Base-by-base conservation (phyloP, 495 filamentous ascomycete genomes). In the Talaromyces thailandensis region DNA sequence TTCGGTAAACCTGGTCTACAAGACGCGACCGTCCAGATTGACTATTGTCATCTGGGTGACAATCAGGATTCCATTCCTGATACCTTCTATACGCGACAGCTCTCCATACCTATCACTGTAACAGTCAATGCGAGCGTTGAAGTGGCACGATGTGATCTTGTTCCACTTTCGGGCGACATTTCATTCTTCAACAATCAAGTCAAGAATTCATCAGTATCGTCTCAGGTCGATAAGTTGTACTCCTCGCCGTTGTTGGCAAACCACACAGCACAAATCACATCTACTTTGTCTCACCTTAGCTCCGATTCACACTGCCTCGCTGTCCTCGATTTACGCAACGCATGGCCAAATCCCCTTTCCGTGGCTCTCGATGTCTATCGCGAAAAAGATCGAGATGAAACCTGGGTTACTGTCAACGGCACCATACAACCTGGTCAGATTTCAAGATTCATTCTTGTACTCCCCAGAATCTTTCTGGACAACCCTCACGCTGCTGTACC, bases 41-140 rank as follows among this genome's bases (percentile, higher is more conserved):
- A 96, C 72, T 96, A 96, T 70, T 87, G 86, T 4, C 76, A 77
- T 62, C 76, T 96, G 35, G 90, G 88, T 6, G 78, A 82, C 29
- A 76, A 86, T 18, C 80, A 79, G 21, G 76, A 79, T 14, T 82
- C 90, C 48, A 73, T 93, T 3, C 79, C 79, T n/a, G 85, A 87
- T 50, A 79, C 82, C 28, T 94, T 96, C 66, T 92, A 91, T 68
- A 96, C 93, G 16, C 83, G 93, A 56, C 88, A 93, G 65, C 75
- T 96, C 24, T 86, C 86, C 40, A 80, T 96, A 43, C 91, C 91
- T 8, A 73, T 98, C 57, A 91, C 89, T 0, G 81, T 96, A 23
- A 96, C 93, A 4, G 93, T 98, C 40, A 96, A 96, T 70, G 90
- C 92, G 12, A 92, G 90, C 67, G 79, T 96, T 21, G 89, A 95